phyloP scores from a whole-genome alignment of 208 protist species.

The Sergeia podlipaevii region DNA sequence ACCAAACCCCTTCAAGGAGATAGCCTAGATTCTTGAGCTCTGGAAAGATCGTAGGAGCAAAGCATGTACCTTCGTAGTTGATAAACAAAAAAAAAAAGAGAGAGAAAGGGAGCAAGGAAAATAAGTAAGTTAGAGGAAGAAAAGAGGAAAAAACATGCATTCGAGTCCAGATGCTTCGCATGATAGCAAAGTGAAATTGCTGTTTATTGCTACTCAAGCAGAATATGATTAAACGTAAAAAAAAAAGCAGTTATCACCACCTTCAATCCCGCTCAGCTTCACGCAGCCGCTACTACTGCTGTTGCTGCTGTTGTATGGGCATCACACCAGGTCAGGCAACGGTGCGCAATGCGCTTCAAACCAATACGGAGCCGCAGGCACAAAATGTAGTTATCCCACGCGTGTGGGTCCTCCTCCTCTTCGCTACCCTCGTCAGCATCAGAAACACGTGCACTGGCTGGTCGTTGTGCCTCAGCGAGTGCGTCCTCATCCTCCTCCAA shows the following conservation, averaged over 20 bases:
- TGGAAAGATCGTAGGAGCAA: background rate
- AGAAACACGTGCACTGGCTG: background rate
- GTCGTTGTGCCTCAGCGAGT: conserved; percentile 18
- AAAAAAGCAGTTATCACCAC: conserved; percentile 4
- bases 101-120: conserved; percentile 1
- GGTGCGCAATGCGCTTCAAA: conserved; percentile 66
- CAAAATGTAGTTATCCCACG: conserved; percentile 35
- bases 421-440: background rate
- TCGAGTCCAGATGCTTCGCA: no score
- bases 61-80: no score
- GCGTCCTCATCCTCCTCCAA: conserved; percentile 58
- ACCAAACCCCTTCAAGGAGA: no score
- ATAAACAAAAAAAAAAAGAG: conserved; percentile 10
- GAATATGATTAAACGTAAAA: no score
- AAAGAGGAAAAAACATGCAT: conserved; percentile 1
- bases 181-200: no score
- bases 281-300: background rate
- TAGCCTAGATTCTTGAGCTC: no score
- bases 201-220: no score
- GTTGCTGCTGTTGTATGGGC: background rate
- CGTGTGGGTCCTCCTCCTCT: conserved; percentile 9
- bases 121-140: background rate
- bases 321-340: conserved; percentile 49
- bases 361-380: conserved; percentile 59
- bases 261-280: background rate